Evolutionary conservation across 1,284 basidiomycete genomes (phyloP), one percentile per base, ranked within the genome.

Genomic region (Neonothopanus nambi): DNA sequence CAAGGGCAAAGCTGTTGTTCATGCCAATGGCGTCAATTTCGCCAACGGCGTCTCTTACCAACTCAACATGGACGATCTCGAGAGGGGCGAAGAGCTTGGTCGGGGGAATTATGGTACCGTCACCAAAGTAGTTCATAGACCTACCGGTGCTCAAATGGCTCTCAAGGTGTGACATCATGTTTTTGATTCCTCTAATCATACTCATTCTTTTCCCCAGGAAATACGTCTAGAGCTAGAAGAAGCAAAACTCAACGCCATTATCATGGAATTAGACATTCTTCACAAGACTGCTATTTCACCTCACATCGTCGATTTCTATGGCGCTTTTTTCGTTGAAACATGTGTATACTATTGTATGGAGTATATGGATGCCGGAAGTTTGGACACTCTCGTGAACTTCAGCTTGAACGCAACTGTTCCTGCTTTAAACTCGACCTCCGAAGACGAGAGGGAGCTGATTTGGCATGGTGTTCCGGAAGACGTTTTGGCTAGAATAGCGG

Each of bases 331-430:
- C 70, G 95, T 98, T 70, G 96, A 99, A 70, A 93, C 90, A 21
- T 99, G 92, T 70, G 96, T 99, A 35, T 98, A 98, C 73, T 98
- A 98, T 72, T 98, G 96, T 74, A 98, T 99, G 95, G 96, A 99
- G 76, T 94, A 89, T 72, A 98, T 99, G 96, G 95, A 99, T 66
- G 94, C 93, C 2, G 94, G 95, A 15, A 91, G 87, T 53, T 78
- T 99, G 45, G 96, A 98, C 69, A 94, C 92, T 59, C 80, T 98
- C 0, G 85, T 67, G 17, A 69, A 66, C 33, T 70, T 67, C 57
- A 66, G 65, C 30, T 63, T 69, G 43, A 71, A 69, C 21, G 55
- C 56, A 13, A 55, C 51, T 17, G 48, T 57, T 28, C 54, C 39
- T 17, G 38, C 44, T n/a, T 33, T 51, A 3, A 35, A 46, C 45